phyloP scores from a whole-genome alignment of 495 filamentous ascomycete genomes.

The Cladorrhinum samala region DNA sequence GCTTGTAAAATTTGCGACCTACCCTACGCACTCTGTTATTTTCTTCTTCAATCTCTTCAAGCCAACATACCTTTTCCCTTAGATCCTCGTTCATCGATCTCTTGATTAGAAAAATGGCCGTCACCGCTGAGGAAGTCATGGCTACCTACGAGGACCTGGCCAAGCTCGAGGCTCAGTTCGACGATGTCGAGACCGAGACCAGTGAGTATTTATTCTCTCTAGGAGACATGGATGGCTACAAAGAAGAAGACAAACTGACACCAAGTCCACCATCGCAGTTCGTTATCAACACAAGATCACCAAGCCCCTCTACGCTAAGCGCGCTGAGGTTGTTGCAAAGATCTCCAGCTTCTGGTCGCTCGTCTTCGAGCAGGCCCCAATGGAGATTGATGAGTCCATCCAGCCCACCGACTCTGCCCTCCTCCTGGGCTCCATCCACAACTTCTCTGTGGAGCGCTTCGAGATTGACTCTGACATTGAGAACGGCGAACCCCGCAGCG shows the following conservation, averaged over 20 bases:
- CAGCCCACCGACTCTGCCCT: conserved; percentile 66
- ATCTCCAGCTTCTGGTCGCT: conserved; percentile 85
- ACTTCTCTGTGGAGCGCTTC: conserved; percentile 65
- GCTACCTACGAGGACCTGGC: conserved; percentile 53
- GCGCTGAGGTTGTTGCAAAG: conserved; percentile 56
- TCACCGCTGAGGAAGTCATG: conserved; percentile 33
- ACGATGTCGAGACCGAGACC: conserved; percentile 62
- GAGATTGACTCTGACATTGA: conserved; percentile 57
- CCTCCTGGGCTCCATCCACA: conserved; percentile 54
- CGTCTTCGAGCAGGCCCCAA: conserved; percentile 76
- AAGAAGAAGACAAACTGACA: background rate
- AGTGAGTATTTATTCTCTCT: conserved; percentile 42
- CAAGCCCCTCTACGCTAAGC: conserved; percentile 62
- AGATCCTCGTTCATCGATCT: background rate
- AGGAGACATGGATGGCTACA: background rate
- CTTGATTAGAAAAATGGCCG: conserved; percentile 31
- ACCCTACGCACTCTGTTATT: background rate
- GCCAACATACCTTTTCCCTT: background rate
- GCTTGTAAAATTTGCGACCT: background rate
- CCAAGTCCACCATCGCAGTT: conserved; percentile 34
- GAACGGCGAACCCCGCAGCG: conserved; percentile 56
- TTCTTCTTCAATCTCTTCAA: background rate
- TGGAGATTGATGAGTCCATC: conserved; percentile 78
- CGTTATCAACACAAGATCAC: conserved; percentile 48
- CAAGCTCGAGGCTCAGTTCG: conserved; percentile 63